A percentile compares a stretch with the other conserved stretches of the same genome.
phyloP scores from a whole-genome alignment of 805 yeast genomes.

The Kluyveromyces wickerhamii region DNA sequence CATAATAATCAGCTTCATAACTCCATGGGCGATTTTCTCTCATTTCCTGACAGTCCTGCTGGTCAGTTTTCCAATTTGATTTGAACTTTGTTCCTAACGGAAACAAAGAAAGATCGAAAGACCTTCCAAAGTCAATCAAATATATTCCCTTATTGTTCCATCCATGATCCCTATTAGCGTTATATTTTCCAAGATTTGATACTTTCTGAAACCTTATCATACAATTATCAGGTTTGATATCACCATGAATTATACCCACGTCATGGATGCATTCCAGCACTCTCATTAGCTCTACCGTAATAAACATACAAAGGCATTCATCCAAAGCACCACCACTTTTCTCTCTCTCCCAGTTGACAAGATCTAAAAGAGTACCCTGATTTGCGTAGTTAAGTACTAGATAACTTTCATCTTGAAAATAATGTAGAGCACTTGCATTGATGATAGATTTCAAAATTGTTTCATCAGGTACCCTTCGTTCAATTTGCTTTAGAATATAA shows the following conservation, averaged over 20 bases:
- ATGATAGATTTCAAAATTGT: constrained; percentile 36
- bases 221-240: constrained; percentile 78
- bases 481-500: constrained; percentile 57
- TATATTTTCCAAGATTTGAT: constrained; percentile 22
- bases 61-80: constrained; percentile 52
- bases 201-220: constrained; percentile 50
- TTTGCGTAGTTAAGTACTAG: constrained; percentile 52
- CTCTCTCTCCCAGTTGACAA: constrained; percentile 44
- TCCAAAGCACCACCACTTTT: constrained; percentile 35
- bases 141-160: constrained; percentile 50
- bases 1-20: constrained; percentile 76
- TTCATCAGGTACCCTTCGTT: constrained; percentile 30
- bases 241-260: constrained; percentile 71
- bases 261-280: constrained; percentile 55
- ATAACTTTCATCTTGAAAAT: constrained; percentile 60
- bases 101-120: constrained; percentile 60
- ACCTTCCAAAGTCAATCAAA: constrained; percentile 75
- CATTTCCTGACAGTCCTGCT: constrained; percentile 70
- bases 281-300: constrained; percentile 57
- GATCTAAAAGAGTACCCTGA: constrained; percentile 69
- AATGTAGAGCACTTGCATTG: constrained; percentile 42
- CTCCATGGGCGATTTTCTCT: constrained; percentile 55
- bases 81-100: constrained; percentile 44
- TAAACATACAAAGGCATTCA: constrained; percentile 54
- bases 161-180: constrained; percentile 31